Evolutionary conservation across 441 rosid genomes (phyloP).

Genomic region (Aquilaria agallochum): DNA sequence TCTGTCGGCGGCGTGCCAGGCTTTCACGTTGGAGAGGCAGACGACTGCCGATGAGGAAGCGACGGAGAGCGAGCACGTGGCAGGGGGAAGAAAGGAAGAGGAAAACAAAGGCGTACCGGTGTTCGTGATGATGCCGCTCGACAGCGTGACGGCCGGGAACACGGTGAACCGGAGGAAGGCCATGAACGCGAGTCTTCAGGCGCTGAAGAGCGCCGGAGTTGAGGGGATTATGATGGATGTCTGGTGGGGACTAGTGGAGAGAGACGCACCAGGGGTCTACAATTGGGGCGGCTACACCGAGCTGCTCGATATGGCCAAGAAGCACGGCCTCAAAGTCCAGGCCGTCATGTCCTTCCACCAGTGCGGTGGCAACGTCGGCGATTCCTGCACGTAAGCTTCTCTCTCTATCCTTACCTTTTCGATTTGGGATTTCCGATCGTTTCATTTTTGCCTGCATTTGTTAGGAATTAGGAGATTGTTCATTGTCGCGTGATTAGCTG

Average conservation of each 20-base stretch:
- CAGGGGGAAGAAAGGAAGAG: constrained; percentile 9
- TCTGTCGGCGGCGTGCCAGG: constrained; percentile 69
- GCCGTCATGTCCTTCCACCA: constrained; percentile 97
- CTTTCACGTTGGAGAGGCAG: constrained; percentile 31
- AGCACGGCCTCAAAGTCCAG: constrained; percentile 89
- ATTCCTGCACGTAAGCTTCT: constrained; percentile 66
- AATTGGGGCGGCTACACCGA: constrained; percentile 94
- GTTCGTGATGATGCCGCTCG: constrained; percentile 97
- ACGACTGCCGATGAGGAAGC: constrained; percentile 23
- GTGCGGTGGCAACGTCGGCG: constrained; percentile 98
- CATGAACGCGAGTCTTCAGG: constrained; percentile 85
- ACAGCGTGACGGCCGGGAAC: constrained; percentile 75
- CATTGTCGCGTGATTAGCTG: no score
- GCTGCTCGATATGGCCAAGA: constrained; percentile 76
- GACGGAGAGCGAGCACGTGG: constrained; percentile 35
- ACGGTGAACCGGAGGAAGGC: constrained; percentile 81
- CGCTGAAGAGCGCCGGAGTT: constrained; percentile 93
- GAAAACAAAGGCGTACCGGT: constrained; percentile 76
- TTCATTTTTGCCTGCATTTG: no score
- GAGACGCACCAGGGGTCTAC: constrained; percentile 70
- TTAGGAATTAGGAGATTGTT: no score
- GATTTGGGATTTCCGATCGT: no score
- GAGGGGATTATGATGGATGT: constrained; percentile 94
- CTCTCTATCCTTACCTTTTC: background rate
- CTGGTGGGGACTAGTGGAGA: constrained; percentile 99